A percentile compares a stretch with the other conserved stretches of the same genome.
Evolutionary conservation across 2,329 filamentous ascomycete genomes (phyloP).

Genomic region (Pyricularia pennisetigena): DNA sequence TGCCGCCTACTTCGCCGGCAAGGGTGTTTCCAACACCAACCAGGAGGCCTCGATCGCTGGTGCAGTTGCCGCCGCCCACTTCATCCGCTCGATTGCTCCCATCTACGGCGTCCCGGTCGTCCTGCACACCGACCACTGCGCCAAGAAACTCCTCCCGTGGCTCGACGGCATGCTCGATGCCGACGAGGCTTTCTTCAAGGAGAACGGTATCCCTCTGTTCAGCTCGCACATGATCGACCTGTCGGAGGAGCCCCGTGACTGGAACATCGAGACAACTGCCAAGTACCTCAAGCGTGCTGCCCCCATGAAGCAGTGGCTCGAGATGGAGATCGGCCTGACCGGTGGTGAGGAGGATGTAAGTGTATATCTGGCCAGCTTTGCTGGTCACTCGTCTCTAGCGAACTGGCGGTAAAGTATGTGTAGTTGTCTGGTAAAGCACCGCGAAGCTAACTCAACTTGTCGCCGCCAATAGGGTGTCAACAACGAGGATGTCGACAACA

Average conservation of each 20-base stretch:
- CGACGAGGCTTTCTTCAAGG: constrained; percentile 93
- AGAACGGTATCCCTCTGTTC: constrained; percentile 85
- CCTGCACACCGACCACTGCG: constrained; percentile 96
- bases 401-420: neutral
- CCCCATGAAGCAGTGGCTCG: constrained; percentile 97
- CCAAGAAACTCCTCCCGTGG: constrained; percentile 99
- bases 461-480: constrained; percentile 50
- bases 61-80: constrained; percentile 82
- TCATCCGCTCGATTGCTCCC: constrained; percentile 81
- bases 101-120: constrained; percentile 84
- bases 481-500: constrained; percentile 97
- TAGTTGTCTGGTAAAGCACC: neutral
- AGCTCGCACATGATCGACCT: constrained; percentile 94
- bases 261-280: constrained; percentile 86
- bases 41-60: constrained; percentile 86
- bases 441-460: neutral
- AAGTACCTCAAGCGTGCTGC: constrained; percentile 89
- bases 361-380: neutral
- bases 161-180: constrained; percentile 91
- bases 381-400: neutral
- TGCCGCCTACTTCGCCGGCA: constrained; percentile 86
- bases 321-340: constrained; percentile 95
- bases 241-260: constrained; percentile 81
- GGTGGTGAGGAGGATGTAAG: constrained; percentile 25
- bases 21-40: constrained; percentile 72